Conservation (phyloP, 352 stramenopile genomes). For the Phytopythium montanum region DNA sequence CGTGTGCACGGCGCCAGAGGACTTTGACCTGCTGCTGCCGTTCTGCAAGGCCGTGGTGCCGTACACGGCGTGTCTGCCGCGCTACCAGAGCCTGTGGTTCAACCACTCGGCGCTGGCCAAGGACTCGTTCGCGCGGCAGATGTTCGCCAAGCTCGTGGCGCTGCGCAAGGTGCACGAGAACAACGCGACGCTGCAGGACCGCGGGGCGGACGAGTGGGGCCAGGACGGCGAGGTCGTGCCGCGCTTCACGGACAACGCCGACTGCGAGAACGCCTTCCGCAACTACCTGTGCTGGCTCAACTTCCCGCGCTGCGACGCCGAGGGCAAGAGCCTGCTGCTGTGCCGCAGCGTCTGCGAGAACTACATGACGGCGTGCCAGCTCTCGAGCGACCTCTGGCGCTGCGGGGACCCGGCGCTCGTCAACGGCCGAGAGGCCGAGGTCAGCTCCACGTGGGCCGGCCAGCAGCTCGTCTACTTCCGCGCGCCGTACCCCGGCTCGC, state of each 20-base stretch:
- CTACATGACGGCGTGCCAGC: slow-evolving; percentile 85
- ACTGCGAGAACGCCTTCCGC: slow-evolving; percentile 88
- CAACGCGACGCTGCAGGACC: slow-evolving; percentile 51
- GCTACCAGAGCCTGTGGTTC: slow-evolving; percentile 73
- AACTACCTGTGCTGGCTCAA: slow-evolving; percentile 92
- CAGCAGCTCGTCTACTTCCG: slow-evolving; percentile 73
- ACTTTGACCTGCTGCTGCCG: slow-evolving; percentile 67
- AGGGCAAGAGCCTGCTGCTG: slow-evolving; percentile 73
- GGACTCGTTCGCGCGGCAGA: slow-evolving; percentile 63
- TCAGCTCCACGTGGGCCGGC: slow-evolving; percentile 56
- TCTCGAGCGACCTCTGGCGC: slow-evolving; percentile 83
- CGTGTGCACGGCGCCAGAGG: slow-evolving; percentile 44
- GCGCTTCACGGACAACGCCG: slow-evolving; percentile 81
- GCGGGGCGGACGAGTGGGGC: slow-evolving; percentile 72
- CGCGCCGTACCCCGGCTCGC: slow-evolving; percentile 71
- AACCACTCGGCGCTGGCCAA: slow-evolving; percentile 75
- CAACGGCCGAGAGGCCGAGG: slow-evolving; percentile 62
- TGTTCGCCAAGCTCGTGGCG: slow-evolving; percentile 56
- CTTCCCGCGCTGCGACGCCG: slow-evolving; percentile 88
- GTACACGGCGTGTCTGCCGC: slow-evolving; percentile 70
- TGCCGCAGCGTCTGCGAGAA: slow-evolving; percentile 91
- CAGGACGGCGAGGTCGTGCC: slow-evolving; percentile 47
- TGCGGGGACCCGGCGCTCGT: slow-evolving; percentile 75
- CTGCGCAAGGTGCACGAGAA: slow-evolving; percentile 65
- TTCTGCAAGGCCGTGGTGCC: slow-evolving; percentile 69